Conservation (phyloP, 192 early-diverging fungal species). For the Umbelopsis sp. region DNA sequence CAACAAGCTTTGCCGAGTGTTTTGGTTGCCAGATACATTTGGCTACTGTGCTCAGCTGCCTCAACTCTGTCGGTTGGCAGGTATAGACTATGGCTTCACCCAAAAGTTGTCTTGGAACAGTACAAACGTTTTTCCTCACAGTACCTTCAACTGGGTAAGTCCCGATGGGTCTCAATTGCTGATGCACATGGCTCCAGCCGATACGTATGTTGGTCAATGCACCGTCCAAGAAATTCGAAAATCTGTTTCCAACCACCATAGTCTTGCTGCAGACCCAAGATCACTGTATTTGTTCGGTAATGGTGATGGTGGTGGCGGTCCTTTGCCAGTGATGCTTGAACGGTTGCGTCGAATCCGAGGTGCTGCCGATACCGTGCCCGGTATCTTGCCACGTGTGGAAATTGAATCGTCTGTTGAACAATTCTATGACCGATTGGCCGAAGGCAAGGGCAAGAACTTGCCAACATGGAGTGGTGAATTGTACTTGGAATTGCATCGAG, state of each 20-base stretch:
- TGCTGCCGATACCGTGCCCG: constrained; percentile 32
- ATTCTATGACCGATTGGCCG: constrained; percentile 7
- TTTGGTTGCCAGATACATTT: constrained; percentile 94
- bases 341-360: constrained; percentile 68
- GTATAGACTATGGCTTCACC: constrained; percentile 91
- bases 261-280: not conserved
- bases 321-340: constrained; percentile 77
- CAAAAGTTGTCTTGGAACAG: constrained; percentile 99
- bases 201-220: constrained; percentile 15
- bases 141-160: constrained; percentile 91
- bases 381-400: constrained; percentile 6
- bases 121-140: constrained; percentile 95
- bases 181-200: constrained; percentile 19
- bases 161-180: constrained; percentile 75
- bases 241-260: not conserved
- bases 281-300: constrained; percentile 29
- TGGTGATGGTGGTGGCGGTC: constrained; percentile 95
- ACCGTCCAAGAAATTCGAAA: constrained; percentile 8
- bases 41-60: constrained; percentile 41
- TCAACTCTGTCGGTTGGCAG: constrained; percentile 54
- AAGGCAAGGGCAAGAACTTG: constrained; percentile 17
- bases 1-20: constrained; percentile 68
- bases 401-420: constrained; percentile 5
- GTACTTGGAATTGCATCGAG: constrained; percentile 96
- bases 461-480: constrained; percentile 6